A percentile compares a stretch with the other conserved stretches of the same genome.
phyloP scores from a whole-genome alignment of 1,139 yeast species.

The Debaryomyces udenii region DNA sequence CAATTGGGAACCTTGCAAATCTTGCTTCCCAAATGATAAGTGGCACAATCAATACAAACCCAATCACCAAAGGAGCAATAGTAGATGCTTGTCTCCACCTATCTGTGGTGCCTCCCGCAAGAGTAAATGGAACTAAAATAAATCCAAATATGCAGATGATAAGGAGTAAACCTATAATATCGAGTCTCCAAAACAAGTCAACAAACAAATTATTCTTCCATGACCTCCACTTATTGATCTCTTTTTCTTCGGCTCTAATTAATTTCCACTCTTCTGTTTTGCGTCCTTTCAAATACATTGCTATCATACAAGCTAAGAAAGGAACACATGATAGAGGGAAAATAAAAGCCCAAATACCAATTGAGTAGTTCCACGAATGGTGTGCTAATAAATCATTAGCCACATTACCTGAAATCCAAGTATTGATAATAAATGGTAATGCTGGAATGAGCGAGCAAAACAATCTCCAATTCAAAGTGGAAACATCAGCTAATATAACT shows the following conservation, averaged over 20 bases:
- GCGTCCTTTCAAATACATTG: conserved; percentile 59
- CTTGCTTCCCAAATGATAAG: conserved; percentile 58
- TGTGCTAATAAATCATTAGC: conserved; percentile 29
- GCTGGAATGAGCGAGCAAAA: conserved; percentile 65
- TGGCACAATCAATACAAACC: conserved; percentile 57
- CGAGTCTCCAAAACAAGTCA: conserved; percentile 52
- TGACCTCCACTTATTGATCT: conserved; percentile 25
- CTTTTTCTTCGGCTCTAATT: conserved; percentile 29
- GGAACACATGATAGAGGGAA: conserved; percentile 69
- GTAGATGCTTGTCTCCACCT: conserved; percentile 56
- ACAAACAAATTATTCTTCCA: conserved; percentile 21
- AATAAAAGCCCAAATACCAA: conserved; percentile 81
- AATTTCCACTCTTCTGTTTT: conserved; percentile 47
- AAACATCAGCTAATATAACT: conserved; percentile 64
- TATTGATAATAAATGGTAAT: conserved; percentile 70
- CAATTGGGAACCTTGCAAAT: conserved; percentile 56
- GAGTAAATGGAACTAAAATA: conserved; percentile 52
- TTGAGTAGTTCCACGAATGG: conserved; percentile 67
- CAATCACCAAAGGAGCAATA: conserved; percentile 68
- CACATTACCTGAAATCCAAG: conserved; percentile 73
- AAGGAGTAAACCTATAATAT: conserved; percentile 54
- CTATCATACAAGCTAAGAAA: conserved; percentile 51
- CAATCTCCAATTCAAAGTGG: conserved; percentile 72
- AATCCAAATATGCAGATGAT: conserved; percentile 56
- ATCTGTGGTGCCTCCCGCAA: conserved; percentile 58